A percentile compares a stretch with the other conserved stretches of the same genome.
Evolutionary conservation across 305 asterid species (phyloP).

Genomic region (Solanum hybrid): DNA sequence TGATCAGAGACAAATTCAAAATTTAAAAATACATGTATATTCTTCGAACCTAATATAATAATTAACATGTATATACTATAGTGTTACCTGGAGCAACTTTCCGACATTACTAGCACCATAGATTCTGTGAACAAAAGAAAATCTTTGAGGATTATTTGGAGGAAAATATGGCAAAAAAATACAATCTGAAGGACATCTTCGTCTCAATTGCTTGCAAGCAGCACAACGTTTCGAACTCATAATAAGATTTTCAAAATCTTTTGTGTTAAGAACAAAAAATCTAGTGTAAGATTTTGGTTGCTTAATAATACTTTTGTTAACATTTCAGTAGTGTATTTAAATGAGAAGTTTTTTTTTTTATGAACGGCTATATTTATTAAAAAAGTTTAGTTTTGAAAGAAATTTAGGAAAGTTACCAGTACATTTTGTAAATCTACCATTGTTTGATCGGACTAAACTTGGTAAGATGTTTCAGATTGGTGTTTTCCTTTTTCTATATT

Average conservation of each 20-base stretch:
- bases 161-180: slow-evolving; percentile 36
- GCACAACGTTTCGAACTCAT: slow-evolving; percentile 21
- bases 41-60: not conserved
- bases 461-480: not conserved
- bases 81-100: slow-evolving; percentile 25
- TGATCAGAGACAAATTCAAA: not conserved
- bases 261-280: not conserved
- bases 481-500: not conserved
- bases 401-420: not conserved
- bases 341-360: not conserved
- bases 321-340: not conserved
- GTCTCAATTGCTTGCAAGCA: slow-evolving; percentile 28
- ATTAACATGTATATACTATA: not conserved
- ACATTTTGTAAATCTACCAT: not conserved
- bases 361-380: slow-evolving; percentile 4
- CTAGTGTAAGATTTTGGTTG: not conserved
- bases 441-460: not conserved
- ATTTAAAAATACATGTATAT: not conserved
- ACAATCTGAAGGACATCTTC: slow-evolving; percentile 31
- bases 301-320: not conserved
- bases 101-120: slow-evolving; percentile 25
- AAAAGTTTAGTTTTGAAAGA: not conserved
- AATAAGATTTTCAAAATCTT: not conserved
- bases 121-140: slow-evolving; percentile 26
- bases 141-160: slow-evolving; percentile 26